Percentiles rank a stretch among this genome's conserved stretches.
These are phyloP conservation scores for Calocybe gambosa DNA, from an alignment of 1,284 basidiomycete species.

Conservation along the genomic window DNA sequence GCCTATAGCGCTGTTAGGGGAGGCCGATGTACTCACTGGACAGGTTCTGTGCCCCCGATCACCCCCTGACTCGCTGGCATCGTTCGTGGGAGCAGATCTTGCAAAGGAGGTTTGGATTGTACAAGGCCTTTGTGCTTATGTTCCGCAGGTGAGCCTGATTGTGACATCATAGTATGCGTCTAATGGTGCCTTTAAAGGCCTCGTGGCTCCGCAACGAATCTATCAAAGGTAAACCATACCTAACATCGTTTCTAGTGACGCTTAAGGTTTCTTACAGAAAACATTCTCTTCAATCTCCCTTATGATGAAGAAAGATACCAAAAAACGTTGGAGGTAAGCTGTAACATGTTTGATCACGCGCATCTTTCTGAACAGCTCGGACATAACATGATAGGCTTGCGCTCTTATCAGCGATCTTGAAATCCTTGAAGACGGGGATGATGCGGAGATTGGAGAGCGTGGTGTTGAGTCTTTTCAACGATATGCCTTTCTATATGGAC, in stretches of 20 bases:
- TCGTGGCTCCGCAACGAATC: conserved; percentile 90
- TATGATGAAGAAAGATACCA: conserved; percentile 75
- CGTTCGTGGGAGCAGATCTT: conserved; percentile 36
- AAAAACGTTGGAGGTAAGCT: conserved; percentile 53
- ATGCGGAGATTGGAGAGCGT: conserved; percentile 87
- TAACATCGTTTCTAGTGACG: background rate
- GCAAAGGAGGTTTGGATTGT: conserved; percentile 70
- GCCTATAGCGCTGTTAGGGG: conserved; percentile 72
- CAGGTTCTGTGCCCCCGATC: conserved; percentile 80
- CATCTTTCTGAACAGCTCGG: background rate
- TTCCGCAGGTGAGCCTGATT: conserved; percentile 66
- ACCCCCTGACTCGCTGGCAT: conserved; percentile 71
- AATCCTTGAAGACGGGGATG: conserved; percentile 92
- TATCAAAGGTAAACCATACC: conserved; percentile 58
- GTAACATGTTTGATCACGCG: background rate
- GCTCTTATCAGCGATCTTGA: conserved; percentile 69
- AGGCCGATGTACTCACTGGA: conserved; percentile 81
- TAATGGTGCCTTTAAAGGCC: conserved; percentile 27
- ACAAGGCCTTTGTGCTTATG: conserved; percentile 78
- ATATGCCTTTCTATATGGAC: background rate
- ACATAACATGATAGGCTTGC: conserved; percentile 26
- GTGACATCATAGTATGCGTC: background rate
- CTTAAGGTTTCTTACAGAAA: conserved; percentile 46
- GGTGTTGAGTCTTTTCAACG: conserved; percentile 43
- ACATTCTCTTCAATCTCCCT: conserved; percentile 87